phyloP scores from a whole-genome alignment of 768 basidiomycete genomes.

The Mycena albidolilacea region DNA sequence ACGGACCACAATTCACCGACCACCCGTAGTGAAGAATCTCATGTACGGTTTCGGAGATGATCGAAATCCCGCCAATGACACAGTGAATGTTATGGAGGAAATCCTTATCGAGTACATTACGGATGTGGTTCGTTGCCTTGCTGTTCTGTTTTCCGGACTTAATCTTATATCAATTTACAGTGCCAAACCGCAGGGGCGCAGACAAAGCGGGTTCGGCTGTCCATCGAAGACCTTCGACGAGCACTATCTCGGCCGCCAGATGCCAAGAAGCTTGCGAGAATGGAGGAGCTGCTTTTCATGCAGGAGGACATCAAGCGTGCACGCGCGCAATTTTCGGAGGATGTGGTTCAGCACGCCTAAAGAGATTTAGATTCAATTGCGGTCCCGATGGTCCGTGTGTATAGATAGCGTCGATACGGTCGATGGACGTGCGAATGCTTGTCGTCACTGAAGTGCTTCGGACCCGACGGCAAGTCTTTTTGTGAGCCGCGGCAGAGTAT shows the following conservation, averaged over 20 bases:
- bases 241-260: conserved; percentile 89
- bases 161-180: conserved; percentile 52
- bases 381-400: conserved; percentile 8
- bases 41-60: conserved; percentile 98
- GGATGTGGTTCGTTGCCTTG: conserved; percentile 79
- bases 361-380: conserved; percentile 18
- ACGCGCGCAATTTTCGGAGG: conserved; percentile 80
- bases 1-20: conserved; percentile 31
- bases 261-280: conserved; percentile 90
- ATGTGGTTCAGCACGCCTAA: conserved; percentile 44
- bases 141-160: conserved; percentile 15
- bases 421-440: conserved; percentile 9
- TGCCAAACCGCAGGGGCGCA: conserved; percentile 82
- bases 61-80: conserved; percentile 88
- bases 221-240: conserved; percentile 88
- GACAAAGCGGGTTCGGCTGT: conserved; percentile 79
- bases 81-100: conserved; percentile 94
- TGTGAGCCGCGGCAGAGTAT: neutral
- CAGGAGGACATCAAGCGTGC: conserved; percentile 95
- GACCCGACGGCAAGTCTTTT: conserved; percentile 21
- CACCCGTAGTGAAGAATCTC: conserved; percentile 76
- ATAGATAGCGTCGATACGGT: neutral
- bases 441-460: conserved; percentile 25
- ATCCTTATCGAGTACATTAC: conserved; percentile 92
- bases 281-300: conserved; percentile 95